These are phyloP conservation scores for Wickerhamiella allomyrinae DNA, from an alignment of 805 yeast species.

Conservation along the genomic window DNA sequence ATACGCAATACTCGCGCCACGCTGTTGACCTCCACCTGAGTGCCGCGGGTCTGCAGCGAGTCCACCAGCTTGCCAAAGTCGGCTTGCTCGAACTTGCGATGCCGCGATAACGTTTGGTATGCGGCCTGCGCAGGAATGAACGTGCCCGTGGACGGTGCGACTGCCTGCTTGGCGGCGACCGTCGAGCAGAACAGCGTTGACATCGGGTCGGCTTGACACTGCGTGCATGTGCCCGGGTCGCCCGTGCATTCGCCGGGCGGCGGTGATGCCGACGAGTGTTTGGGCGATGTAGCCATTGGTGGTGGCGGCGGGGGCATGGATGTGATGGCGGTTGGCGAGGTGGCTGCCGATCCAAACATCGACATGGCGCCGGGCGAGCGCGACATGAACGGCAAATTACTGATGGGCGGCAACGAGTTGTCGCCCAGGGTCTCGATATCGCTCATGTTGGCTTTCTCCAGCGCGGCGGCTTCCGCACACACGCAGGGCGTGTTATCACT, in stretches of 20 bases:
- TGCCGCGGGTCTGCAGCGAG: constrained; percentile 63
- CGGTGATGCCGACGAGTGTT: constrained; percentile 8
- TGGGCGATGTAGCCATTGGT: neutral
- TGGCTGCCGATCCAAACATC: neutral
- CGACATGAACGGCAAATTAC: neutral
- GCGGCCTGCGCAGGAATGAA: constrained; percentile 87
- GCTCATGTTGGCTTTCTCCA: constrained; percentile 26
- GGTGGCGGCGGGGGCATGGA: constrained; percentile 6
- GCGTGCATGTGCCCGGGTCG: constrained; percentile 73
- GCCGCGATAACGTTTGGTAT: constrained; percentile 71
- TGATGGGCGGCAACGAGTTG: constrained; percentile 15
- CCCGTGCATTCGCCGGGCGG: constrained; percentile 43
- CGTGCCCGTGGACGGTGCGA: constrained; percentile 19
- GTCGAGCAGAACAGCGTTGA: constrained; percentile 80
- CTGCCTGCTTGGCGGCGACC: constrained; percentile 37
- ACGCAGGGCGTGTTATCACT: constrained; percentile 86
- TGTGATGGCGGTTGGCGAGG: constrained; percentile 2
- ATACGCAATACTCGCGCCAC: constrained; percentile 76
- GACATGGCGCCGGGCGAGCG: constrained; percentile 29
- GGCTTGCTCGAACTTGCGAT: constrained; percentile 57
- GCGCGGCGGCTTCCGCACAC: constrained; percentile 57
- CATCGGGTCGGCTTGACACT: constrained; percentile 78
- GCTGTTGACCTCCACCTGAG: constrained; percentile 83
- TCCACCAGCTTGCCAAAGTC: constrained; percentile 65
- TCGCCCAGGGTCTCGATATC: constrained; percentile 18